Evolutionary conservation across 352 stramenopile species (phyloP), one percentile per base, ranked within the genome.

Genomic region (Phytophthora hibernalis): DNA sequence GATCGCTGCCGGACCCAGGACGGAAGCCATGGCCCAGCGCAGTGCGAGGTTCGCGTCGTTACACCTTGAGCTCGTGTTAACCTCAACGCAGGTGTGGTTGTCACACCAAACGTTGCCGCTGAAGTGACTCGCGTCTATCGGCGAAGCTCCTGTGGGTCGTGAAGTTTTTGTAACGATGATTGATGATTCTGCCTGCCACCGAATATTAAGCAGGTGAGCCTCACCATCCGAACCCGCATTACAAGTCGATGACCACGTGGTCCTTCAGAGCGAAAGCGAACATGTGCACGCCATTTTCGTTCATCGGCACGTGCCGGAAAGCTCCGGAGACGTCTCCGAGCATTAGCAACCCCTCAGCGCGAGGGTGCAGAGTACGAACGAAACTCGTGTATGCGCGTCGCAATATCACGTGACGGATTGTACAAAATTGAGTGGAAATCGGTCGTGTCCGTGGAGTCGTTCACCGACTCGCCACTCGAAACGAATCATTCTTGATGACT

Each of bases 291-390:
- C 16, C 16, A 2, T 72, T 28, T 5, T 56, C 53, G 35, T 66
- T 18, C 0, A 76, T 16, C 11, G 65, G 54, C 22, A 76, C 56
- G 70, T 76, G 59, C 13, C 70, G 47, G 24, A 81, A 81, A 1
- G 65, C 73, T 5, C 69, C 61, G 13, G 56, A 54, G 13, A 71
- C 63, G 54, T 75, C 66, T 47, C 70, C 66, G 5, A 68, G 30
- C 45, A 79, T 65, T 2, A 75, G 28, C 3, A 54, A 9, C 1
- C 72, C 38, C 11, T 45, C 38, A 9, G 11, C 52, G 20, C 63
- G 1, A 3, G 63, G 28, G 40, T 70, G 37, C 10, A 37, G 1
- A 0, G 28, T 26, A n/a, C n/a, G n/a, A n/a, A 2, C 44, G 40
- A n/a, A 76, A 30, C 2, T 48, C 18, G 38, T 67, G 33, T 21